Evolutionary conservation across 306 rosid species (phyloP), one percentile per base, ranked within the genome.

Genomic region (Prunus mongolica): DNA sequence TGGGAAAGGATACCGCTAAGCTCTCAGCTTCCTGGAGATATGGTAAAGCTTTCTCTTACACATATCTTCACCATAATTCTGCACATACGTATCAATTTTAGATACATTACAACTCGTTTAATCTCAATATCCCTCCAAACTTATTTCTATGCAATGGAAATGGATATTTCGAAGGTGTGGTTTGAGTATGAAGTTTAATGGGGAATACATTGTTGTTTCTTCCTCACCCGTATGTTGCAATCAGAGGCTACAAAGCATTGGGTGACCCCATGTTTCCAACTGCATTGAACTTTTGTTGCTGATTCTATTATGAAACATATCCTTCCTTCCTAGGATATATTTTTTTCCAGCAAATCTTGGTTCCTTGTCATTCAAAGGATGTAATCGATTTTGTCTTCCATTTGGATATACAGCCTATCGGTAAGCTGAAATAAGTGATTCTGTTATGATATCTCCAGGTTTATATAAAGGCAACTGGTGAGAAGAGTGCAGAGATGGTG

Each of bases 401-500:
- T 32, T 64, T n/a, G 63, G 71, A 47, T 27, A 28, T 8, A 2
- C 8, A 38, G 44, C 44, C 44, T 5, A 34, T 6, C 8, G 41
- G 38, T 14, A 27, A 14, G 49, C 32, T 61, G 18, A 60, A n/a
- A 66, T 57, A 13, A n/a, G 67, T 60, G 15, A 27, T 25, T 74
- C 22, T 77, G 70, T 8, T 71, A 19, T 70, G 18, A 65, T 75
- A 84, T 49, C 52, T 85, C 77, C 81, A 95, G 98, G 97, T 95
- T 45, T 95, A 92, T 84, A 90, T 95, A 72, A 89, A 90, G 88
- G 97, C 98, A 49, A 95, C 96, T 30, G 95, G 83, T 54, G 98
- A 95, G 22, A 90, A 90, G 88, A 87, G 97, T 76, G 96, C 98
- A 7, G 98, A 95, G 88, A 89, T 95, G 97, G 98, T 95, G 79